These are phyloP conservation scores for Stenogyne calaminthoides DNA, from an alignment of 305 asterid species.

Conservation along the genomic window DNA sequence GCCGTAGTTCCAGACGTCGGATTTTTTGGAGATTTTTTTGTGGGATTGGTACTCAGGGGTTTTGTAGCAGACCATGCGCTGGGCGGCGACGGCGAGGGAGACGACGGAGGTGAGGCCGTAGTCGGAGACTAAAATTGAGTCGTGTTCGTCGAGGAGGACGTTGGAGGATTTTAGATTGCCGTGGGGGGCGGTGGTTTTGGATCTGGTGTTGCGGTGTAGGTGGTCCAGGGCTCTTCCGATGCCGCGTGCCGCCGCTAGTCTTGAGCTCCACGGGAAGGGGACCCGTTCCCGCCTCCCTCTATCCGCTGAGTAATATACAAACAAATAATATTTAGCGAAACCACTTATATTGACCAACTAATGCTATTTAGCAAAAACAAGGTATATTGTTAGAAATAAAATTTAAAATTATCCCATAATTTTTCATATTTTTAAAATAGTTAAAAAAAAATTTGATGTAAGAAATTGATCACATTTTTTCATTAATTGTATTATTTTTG, in stretches of 20 bases:
- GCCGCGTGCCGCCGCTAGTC: constrained; percentile 58
- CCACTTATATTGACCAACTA: no score
- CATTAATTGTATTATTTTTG: no score
- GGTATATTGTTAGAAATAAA: no score
- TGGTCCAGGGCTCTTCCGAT: constrained; percentile 61
- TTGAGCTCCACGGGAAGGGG: constrained; percentile 66
- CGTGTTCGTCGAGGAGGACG: constrained; percentile 60
- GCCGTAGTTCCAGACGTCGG: constrained; percentile 87
- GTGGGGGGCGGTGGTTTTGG: constrained; percentile 53
- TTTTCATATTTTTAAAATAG: no score
- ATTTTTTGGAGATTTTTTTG: constrained; percentile 53
- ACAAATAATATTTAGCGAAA: no score
- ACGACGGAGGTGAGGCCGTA: constrained; percentile 61
- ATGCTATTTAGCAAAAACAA: no score
- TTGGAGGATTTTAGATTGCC: constrained; percentile 74
- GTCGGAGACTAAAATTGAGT: constrained; percentile 52
- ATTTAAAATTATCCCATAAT: no score
- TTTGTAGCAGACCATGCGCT: constrained; percentile 61
- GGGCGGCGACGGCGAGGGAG: constrained; percentile 54
- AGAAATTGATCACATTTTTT: no score
- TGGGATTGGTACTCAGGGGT: constrained; percentile 61
- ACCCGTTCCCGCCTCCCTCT: constrained; percentile 47
- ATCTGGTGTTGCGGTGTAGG: constrained; percentile 52
- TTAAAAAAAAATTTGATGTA: no score
- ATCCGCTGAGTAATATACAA: no score